phyloP scores from a whole-genome alignment of 2,329 filamentous ascomycete species.

The Coleophoma cylindrospora region DNA sequence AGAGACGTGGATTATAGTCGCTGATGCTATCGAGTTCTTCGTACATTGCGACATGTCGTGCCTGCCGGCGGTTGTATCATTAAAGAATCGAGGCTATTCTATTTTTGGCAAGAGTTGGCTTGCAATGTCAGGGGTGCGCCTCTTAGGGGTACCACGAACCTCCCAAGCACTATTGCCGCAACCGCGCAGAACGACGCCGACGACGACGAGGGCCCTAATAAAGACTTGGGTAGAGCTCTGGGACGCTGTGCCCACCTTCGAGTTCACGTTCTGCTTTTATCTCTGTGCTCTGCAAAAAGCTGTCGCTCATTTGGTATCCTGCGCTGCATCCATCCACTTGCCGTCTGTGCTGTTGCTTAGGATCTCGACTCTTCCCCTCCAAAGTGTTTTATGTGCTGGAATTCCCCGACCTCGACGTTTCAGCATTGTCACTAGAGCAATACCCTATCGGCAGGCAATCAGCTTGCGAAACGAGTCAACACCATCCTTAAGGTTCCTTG shows the following conservation, averaged over 20 bases:
- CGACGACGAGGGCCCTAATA: too few species aligned
- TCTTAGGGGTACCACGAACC: not conserved
- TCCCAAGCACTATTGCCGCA: too few species aligned
- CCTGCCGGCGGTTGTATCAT: too few species aligned
- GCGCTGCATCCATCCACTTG: not conserved
- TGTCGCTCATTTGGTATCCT: not conserved
- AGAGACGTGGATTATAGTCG: too few species aligned
- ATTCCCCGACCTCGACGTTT: conserved; percentile 12
- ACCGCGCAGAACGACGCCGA: too few species aligned
- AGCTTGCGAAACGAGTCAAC: conserved; percentile 13
- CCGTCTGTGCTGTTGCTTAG: not conserved
- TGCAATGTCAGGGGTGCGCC: not conserved
- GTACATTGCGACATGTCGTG: not conserved
- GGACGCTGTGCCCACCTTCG: too few species aligned
- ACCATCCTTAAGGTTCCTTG: conserved; percentile 8
- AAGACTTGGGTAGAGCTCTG: too few species aligned
- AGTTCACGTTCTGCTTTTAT: too few species aligned
- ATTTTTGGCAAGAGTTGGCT: not conserved
- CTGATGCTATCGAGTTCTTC: not conserved
- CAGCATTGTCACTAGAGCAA: conserved; percentile 8
- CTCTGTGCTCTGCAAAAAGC: too few species aligned
- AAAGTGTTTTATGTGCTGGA: conserved; percentile 13
- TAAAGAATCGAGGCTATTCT: not conserved
- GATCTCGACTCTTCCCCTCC: not conserved
- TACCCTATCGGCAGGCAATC: conserved; percentile 7